These are phyloP conservation scores for Euryodendron excelsum DNA, from an alignment of 148 eudicot species.

Conservation along the genomic window DNA sequence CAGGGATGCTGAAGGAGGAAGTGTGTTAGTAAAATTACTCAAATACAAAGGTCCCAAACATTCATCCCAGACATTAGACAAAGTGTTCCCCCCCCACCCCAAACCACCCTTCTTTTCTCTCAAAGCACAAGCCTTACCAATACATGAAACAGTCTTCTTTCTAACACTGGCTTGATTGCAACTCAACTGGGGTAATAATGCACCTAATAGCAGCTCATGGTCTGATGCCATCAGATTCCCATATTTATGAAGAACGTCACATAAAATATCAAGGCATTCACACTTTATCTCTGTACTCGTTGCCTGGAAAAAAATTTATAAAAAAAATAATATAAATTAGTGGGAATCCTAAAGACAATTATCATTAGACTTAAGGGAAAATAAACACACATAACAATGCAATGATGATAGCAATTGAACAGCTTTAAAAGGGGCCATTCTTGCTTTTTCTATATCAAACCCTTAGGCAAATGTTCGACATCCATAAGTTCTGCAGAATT, in stretches of 20 bases:
- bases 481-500: no score
- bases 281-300: slow-evolving; percentile 82
- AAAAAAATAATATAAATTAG: no score
- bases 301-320: slow-evolving; percentile 64
- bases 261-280: slow-evolving; percentile 87
- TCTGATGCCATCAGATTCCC: slow-evolving; percentile 82
- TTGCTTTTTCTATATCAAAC: neutral
- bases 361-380: no score
- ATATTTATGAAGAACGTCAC: slow-evolving; percentile 84
- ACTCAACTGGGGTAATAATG: slow-evolving; percentile 85
- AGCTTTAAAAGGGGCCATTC: no score
- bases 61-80: neutral
- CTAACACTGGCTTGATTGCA: slow-evolving; percentile 83
- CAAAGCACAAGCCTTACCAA: slow-evolving; percentile 48
- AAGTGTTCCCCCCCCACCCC: neutral
- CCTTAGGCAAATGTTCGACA: no score
- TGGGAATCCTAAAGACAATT: no score
- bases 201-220: slow-evolving; percentile 73
- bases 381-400: no score
- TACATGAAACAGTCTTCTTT: slow-evolving; percentile 94
- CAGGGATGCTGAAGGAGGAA: slow-evolving; percentile 65
- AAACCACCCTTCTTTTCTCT: neutral
- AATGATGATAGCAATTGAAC: no score
- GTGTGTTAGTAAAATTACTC: neutral
- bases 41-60: neutral